These are phyloP conservation scores for Bisporella sp. DNA, from an alignment of 2,329 filamentous ascomycete species.

Conservation along the genomic window DNA sequence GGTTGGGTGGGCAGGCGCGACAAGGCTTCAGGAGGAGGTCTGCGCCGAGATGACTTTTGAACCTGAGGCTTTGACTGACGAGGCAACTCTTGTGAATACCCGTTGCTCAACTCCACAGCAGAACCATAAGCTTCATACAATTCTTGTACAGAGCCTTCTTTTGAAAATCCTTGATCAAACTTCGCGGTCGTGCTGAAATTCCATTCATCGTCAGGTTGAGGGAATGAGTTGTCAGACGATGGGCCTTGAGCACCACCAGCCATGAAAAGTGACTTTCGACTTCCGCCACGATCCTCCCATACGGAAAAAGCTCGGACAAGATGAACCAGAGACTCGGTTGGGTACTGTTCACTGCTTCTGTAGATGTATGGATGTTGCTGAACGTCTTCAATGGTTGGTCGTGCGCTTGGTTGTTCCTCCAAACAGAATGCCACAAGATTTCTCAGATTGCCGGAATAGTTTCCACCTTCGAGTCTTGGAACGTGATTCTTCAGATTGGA, in stretches of 20 bases:
- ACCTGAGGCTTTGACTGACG: slow-evolving; percentile 31
- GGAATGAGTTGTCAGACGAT: slow-evolving; percentile 31
- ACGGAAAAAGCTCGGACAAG: slow-evolving; percentile 66
- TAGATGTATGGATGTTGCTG: slow-evolving; percentile 63
- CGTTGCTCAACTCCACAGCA: slow-evolving; percentile 42
- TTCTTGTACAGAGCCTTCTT: slow-evolving; percentile 45
- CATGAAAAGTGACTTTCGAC: slow-evolving; percentile 57
- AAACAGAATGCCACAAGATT: slow-evolving; percentile 69
- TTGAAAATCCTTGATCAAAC: slow-evolving; percentile 53
- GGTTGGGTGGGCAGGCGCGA: slow-evolving; percentile 45
- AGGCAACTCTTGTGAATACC: slow-evolving; percentile 37
- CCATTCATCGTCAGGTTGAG: slow-evolving; percentile 52
- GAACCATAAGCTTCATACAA: slow-evolving; percentile 56
- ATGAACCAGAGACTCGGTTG: slow-evolving; percentile 54
- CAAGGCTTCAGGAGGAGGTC: slow-evolving; percentile 51
- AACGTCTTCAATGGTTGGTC: slow-evolving; percentile 63
- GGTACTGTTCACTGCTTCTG: slow-evolving; percentile 55
- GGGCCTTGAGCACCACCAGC: slow-evolving; percentile 46
- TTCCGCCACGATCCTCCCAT: slow-evolving; percentile 70
- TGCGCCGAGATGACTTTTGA: slow-evolving; percentile 38
- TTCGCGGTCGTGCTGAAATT: slow-evolving; percentile 60
- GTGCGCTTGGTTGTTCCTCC: slow-evolving; percentile 57
- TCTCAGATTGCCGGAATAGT: slow-evolving; percentile 62
- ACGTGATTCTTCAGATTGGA: slow-evolving; percentile 52
- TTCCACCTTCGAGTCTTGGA: slow-evolving; percentile 63